A percentile compares a stretch with the other conserved stretches of the same genome.
Conservation (phyloP, 495 filamentous ascomycete species). For the Penicilliopsis zonata region DNA sequence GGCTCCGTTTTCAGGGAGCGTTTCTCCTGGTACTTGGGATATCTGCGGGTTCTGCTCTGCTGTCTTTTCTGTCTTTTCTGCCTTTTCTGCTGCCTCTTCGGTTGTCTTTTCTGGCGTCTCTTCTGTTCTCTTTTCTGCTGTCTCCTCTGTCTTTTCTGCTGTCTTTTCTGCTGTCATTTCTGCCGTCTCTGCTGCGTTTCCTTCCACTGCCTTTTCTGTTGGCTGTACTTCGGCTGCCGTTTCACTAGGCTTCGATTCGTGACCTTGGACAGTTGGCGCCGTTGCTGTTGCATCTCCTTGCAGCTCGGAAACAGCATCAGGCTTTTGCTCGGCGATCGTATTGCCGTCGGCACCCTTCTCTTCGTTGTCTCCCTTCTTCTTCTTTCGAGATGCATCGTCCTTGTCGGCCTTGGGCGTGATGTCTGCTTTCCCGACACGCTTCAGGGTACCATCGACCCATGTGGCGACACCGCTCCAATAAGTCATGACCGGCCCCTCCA, state of each 20-base stretch:
- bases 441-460: conserved; percentile 63
- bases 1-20: too few relatives aligned
- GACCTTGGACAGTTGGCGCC: not conserved
- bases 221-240: not conserved
- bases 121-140: not conserved
- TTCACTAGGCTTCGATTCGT: too few relatives aligned
- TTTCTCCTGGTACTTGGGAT: too few relatives aligned
- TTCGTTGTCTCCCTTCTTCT: conserved; percentile 25
- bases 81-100: not conserved
- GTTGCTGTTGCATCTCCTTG: conserved; percentile 2
- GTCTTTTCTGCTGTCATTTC: not conserved
- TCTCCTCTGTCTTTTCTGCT: not conserved
- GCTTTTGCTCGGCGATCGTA: conserved; percentile 12
- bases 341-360: conserved; percentile 10
- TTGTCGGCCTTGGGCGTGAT: conserved; percentile 37
- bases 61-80: too few relatives aligned
- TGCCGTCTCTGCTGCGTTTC: not conserved
- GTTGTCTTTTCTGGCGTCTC: not conserved
- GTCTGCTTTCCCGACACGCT: conserved; percentile 57
- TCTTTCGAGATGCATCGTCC: conserved; percentile 21
- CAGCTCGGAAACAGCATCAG: conserved; percentile 4
- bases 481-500: conserved; percentile 82
- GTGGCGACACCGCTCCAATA: conserved; percentile 85
- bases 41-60: too few relatives aligned
- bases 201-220: not conserved